Conservation (phyloP, 495 filamentous ascomycete species). For the Trichodelitschia bisporula region DNA sequence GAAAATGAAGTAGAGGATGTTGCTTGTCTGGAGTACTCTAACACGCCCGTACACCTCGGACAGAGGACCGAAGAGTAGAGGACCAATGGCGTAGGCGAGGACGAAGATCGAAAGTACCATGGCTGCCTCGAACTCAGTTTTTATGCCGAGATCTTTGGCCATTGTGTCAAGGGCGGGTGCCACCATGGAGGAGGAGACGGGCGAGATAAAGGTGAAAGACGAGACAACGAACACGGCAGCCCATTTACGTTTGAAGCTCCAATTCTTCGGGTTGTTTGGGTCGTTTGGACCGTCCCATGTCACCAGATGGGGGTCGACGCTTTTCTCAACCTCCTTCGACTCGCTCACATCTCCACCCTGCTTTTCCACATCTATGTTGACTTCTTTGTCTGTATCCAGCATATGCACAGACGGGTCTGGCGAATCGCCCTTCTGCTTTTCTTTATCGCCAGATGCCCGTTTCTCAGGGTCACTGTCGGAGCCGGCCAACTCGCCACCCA, state of each 20-base stretch:
- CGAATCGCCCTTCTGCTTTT: too few species aligned
- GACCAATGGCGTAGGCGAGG: constrained; percentile 44
- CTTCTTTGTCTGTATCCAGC: too few species aligned
- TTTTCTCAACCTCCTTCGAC: too few species aligned
- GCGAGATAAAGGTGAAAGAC: constrained; percentile 42
- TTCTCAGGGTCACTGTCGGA: too few species aligned
- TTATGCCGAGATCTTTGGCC: constrained; percentile 33
- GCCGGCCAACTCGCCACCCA: too few species aligned
- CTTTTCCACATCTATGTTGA: too few species aligned
- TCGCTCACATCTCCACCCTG: too few species aligned
- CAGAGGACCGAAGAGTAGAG: constrained; percentile 17
- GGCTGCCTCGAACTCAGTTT: constrained; percentile 25
- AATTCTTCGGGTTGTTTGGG: constrained; percentile 19
- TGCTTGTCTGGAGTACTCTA: constrained; percentile 15
- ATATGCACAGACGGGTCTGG: too few species aligned
- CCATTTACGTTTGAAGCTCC: constrained; percentile 33
- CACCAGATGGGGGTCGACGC: not conserved
- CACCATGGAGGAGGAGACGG: constrained; percentile 46
- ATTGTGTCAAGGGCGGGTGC: constrained; percentile 37
- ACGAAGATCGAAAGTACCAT: constrained; percentile 50
- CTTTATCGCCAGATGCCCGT: too few species aligned
- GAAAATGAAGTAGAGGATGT: constrained; percentile 17
- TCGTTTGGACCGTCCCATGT: constrained; percentile 17
- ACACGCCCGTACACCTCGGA: constrained; percentile 18
- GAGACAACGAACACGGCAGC: constrained; percentile 25